phyloP scores from a whole-genome alignment of 306 rosid species.

The Citrullus mucosospermus region DNA sequence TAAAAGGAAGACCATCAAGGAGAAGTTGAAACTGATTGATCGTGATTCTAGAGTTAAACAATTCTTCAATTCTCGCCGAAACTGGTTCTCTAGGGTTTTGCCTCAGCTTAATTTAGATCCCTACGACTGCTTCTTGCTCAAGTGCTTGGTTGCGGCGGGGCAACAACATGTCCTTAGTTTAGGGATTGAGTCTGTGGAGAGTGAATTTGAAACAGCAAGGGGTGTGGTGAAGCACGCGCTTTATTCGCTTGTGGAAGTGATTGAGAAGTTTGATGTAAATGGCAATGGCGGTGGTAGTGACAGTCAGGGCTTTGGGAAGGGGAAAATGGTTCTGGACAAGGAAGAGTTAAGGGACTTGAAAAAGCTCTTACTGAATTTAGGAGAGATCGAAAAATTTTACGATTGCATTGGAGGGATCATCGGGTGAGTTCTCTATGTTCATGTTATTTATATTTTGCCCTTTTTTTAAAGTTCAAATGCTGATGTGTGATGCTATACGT shows the following conservation, averaged over 20 bases:
- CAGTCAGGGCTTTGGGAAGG: slow-evolving; percentile 14
- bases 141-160: slow-evolving; percentile 78
- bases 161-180: slow-evolving; percentile 61
- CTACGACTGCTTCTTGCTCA: slow-evolving; percentile 34
- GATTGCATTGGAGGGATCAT: slow-evolving; percentile 93
- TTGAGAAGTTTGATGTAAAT: slow-evolving; percentile 46
- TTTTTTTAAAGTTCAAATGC: not conserved
- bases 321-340: slow-evolving; percentile 27
- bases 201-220: slow-evolving; percentile 20
- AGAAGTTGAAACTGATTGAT: slow-evolving; percentile 37
- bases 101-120: slow-evolving; percentile 22
- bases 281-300: slow-evolving; percentile 14
- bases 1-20: slow-evolving; percentile 10
- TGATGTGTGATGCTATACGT: not conserved
- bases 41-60: slow-evolving; percentile 54
- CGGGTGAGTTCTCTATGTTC: slow-evolving; percentile 43
- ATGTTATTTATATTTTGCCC: not conserved
- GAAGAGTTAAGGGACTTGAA: slow-evolving; percentile 48
- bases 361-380: slow-evolving; percentile 43
- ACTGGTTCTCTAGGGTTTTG: slow-evolving; percentile 23
- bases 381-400: slow-evolving; percentile 64
- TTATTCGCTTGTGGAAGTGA: slow-evolving; percentile 54
- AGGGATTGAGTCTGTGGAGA: slow-evolving; percentile 20
- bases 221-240: slow-evolving; percentile 57
- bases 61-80: slow-evolving; percentile 33